Conservation (phyloP, 2,329 filamentous ascomycete genomes). For the Aspergillus aculeatinus region DNA sequence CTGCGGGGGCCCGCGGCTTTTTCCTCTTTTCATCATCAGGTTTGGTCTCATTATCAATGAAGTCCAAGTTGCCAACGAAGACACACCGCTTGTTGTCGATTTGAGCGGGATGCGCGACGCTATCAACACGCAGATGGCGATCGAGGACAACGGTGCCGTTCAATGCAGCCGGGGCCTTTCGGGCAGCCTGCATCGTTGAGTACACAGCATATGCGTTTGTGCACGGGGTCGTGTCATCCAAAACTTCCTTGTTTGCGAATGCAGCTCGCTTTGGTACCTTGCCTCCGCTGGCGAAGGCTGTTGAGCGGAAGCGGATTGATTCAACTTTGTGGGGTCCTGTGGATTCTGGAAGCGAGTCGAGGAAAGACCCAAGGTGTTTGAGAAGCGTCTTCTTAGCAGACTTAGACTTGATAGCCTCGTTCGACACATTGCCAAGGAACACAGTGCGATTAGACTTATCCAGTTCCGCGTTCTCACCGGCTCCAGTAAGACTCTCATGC, state of each 20-base stretch:
- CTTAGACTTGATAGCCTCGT: constrained; percentile 77
- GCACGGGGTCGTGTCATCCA: constrained; percentile 86
- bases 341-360: constrained; percentile 53
- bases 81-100: constrained; percentile 86
- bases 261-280: constrained; percentile 90
- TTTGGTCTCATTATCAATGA: constrained; percentile 86
- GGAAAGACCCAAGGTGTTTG: constrained; percentile 73
- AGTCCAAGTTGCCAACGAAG: constrained; percentile 94
- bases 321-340: constrained; percentile 71
- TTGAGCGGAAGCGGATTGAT: constrained; percentile 90
- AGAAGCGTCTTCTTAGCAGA: constrained; percentile 74
- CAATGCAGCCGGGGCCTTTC: constrained; percentile 70
- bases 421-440: constrained; percentile 89
- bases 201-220: constrained; percentile 95
- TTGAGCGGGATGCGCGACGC: constrained; percentile 79
- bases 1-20: constrained; percentile 73
- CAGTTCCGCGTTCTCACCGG: constrained; percentile 55
- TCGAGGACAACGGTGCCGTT: constrained; percentile 84
- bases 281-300: constrained; percentile 70
- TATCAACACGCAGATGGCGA: constrained; percentile 87
- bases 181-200: constrained; percentile 70
- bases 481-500: constrained; percentile 41
- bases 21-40: constrained; percentile 61
- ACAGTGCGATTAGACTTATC: constrained; percentile 88
- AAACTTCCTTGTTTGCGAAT: constrained; percentile 84